Conservation (phyloP, 371 early-diverging fungal genomes). For the Synchytrium microbalum region DNA sequence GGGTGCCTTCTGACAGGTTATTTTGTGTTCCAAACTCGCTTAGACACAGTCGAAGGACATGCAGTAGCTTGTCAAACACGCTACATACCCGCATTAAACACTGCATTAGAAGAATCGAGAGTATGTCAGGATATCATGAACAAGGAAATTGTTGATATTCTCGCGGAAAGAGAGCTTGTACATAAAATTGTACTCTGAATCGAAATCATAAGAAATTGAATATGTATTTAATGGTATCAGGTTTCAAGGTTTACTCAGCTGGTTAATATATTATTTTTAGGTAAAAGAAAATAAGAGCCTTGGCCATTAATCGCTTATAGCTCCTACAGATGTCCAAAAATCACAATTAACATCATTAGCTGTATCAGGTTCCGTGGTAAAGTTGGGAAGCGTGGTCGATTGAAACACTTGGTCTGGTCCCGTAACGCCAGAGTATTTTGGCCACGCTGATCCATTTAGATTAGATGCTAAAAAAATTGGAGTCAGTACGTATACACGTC, state of each 20-base stretch:
- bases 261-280: too few species aligned
- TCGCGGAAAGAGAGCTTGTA: background rate
- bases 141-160: background rate
- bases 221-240: too few species aligned
- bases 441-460: background rate
- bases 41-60: background rate
- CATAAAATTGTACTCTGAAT: too few species aligned
- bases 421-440: background rate
- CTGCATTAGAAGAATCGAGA: background rate
- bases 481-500: too few species aligned
- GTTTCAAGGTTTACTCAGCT: too few species aligned
- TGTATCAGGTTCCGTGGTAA: background rate
- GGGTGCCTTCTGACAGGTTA: background rate
- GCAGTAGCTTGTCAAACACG: background rate
- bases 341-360: background rate
- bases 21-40: background rate
- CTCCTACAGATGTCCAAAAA: too few species aligned
- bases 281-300: too few species aligned
- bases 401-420: background rate
- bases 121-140: background rate
- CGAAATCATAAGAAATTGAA: too few species aligned
- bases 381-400: background rate
- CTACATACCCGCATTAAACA: background rate
- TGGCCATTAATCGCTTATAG: too few species aligned
- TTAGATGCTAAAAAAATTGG: too few species aligned